Evolutionary conservation across 345 rosid genomes (phyloP), one percentile per base, ranked within the genome.

Genomic region (Alliaria petiolata): DNA sequence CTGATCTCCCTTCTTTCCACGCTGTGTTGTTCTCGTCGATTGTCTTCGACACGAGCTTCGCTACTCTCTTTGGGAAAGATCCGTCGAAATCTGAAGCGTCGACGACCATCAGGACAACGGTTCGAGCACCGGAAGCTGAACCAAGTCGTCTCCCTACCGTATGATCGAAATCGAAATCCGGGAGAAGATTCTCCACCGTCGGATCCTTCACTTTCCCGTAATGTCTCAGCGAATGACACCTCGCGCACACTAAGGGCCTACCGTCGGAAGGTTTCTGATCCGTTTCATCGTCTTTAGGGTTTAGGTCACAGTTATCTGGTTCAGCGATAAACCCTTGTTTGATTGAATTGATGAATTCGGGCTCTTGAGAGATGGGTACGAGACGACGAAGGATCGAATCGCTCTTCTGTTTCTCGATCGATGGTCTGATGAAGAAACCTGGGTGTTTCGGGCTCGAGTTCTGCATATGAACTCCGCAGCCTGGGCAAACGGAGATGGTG

Each of bases 81-180:
- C 97, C 99, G 52, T 89, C 99, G 45, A 95, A 86, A 76, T 91
- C 97, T 0, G 85, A 79, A 8, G 97, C 99, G 73, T 95, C 96
- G 15, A 91, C 96, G 16, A 95, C 95, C 84, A 91, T 74, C 25
- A 95, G 57, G 40, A 91, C 96, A 13, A 95, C 90, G 8, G 93
- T 83, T 54, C 99, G 79, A 40, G 89, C 86, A 62, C 96, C 96
- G 1, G 80, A 57, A 28, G 81, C 76, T 4, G 91, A 85, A 22
- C 83, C 81, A 74, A 95, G 28, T 69, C 89, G 84, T 78, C 83
- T 85, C 8, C 96, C 97, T 4, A 93, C 90, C 0, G 96, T 89
- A 57, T 85, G 90, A 70, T 84, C 84, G 47, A 93, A 93, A 79
- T 93, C 99, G 53, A 93, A 91, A 58, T 93, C 99, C 8, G 97